phyloP scores from a whole-genome alignment of 768 basidiomycete species.

The Phanerochaete sordida region DNA sequence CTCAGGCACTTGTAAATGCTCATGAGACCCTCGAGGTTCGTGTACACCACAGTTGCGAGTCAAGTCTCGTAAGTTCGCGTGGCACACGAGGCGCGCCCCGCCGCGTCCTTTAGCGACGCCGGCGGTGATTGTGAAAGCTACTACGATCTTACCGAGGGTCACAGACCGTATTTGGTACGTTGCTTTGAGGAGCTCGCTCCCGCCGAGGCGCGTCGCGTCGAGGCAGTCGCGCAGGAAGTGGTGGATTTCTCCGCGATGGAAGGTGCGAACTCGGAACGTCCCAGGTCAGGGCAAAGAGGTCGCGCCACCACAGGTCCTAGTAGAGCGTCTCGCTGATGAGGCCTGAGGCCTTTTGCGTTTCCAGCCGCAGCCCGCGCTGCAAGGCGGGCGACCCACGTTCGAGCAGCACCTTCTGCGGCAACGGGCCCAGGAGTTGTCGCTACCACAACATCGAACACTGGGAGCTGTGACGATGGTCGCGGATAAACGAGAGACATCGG shows the following conservation, averaged over 20 bases:
- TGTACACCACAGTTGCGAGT: constrained; percentile 55
- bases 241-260: constrained; percentile 34
- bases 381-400: not conserved
- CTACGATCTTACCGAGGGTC: constrained; percentile 54
- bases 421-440: not conserved
- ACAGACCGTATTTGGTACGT: constrained; percentile 29
- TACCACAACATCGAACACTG: not conserved
- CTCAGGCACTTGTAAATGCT: constrained; percentile 48
- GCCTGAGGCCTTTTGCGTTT: not conserved
- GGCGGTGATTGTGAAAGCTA: constrained; percentile 55
- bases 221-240: constrained; percentile 36
- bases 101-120: constrained; percentile 46
- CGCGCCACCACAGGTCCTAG: constrained; percentile 15
- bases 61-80: constrained; percentile 35
- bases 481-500: not conserved
- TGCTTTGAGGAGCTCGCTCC: constrained; percentile 32
- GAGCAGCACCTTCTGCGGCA: not conserved
- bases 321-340: not conserved
- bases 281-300: constrained; percentile 35
- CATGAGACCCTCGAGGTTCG: constrained; percentile 51
- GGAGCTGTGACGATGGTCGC: not conserved
- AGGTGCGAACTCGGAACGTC: constrained; percentile 50
- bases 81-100: constrained; percentile 51
- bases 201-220: constrained; percentile 24
- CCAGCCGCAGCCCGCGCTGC: not conserved